Evolutionary conservation across 192 early-diverging fungal species (phyloP), one percentile per base, ranked within the genome.

Genomic region (Phlyctochytrium arcticum): DNA sequence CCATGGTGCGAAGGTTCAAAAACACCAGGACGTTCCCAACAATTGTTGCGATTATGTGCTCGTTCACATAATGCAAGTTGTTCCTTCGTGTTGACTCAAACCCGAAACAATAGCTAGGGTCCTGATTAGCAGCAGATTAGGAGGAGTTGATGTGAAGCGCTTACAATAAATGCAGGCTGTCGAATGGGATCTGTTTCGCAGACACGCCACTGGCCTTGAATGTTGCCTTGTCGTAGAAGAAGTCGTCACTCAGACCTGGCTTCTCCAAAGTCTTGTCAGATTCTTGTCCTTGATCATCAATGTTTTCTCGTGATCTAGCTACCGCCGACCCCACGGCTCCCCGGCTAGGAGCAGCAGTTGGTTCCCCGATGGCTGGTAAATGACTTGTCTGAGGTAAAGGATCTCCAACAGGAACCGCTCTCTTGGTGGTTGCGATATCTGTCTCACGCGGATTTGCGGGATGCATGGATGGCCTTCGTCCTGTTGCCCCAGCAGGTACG

Each of bases 11-110:
- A 8, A 75, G n/a, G 48, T 85, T 79, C n/a, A 85, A 26, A 50
- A 86, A 74, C 10, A 77, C 66, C 6, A 86, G 54, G 1, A 83
- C 64, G 60, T 86, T 86, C 27, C 85, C 83, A 34, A 86, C 71
- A 3, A 77, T 69, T 10, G 76, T 78, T 2, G 77, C 60, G 39
- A 85, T 36, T 8, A 59, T 77, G 26, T 49, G 9, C 3, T 85
- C 80, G 49, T 78, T 73, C 17, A 85, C 30, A 61, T 62, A 85
- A 60, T 79, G 75, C 15, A 85, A 26, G 69, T 85, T 85, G 46
- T 63, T 70, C 4, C 81, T 56, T 36, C 81, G 79, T 53, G 71
- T 65, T 3, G 84, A 77, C 47, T 85, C 82, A 55, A 85, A 85
- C 1, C 81, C 81, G 58, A 75, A 80, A 3, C 69, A 79, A 59